These are phyloP conservation scores for Pilaira anomala DNA, from an alignment of 192 early-diverging fungal species.

Conservation along the genomic window DNA sequence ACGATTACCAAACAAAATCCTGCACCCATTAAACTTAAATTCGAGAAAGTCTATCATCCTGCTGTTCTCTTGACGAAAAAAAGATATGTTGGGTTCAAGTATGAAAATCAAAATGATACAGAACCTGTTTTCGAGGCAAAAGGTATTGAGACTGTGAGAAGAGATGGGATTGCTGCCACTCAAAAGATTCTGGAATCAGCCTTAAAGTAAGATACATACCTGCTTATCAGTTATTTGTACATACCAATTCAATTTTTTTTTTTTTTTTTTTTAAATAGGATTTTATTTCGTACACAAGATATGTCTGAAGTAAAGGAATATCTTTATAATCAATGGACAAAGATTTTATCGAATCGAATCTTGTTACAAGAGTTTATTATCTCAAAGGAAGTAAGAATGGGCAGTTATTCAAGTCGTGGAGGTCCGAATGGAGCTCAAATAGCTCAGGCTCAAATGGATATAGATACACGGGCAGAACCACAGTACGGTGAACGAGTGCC, in stretches of 20 bases:
- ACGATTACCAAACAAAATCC: slow-evolving; percentile 73
- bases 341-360: slow-evolving; percentile 64
- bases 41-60: slow-evolving; percentile 94
- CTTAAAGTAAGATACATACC: slow-evolving; percentile 58
- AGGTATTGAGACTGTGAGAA: slow-evolving; percentile 91
- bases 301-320: slow-evolving; percentile 77
- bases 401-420: slow-evolving; percentile 60
- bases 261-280: slow-evolving; percentile 41
- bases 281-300: slow-evolving; percentile 78
- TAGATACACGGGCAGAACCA: slow-evolving; percentile 74
- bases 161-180: slow-evolving; percentile 80
- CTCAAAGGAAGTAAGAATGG: slow-evolving; percentile 82
- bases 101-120: slow-evolving; percentile 55
- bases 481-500: slow-evolving; percentile 89
- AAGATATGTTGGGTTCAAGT: slow-evolving; percentile 89
- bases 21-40: slow-evolving; percentile 83
- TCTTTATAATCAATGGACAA: slow-evolving; percentile 66
- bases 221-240: slow-evolving; percentile 20
- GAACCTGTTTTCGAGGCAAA: slow-evolving; percentile 89
- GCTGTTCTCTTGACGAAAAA: slow-evolving; percentile 91
- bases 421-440: slow-evolving; percentile 27
- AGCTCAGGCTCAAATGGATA: slow-evolving; percentile 59
- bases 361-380: slow-evolving; percentile 82
- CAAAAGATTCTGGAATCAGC: slow-evolving; percentile 76
- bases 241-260: neutral